phyloP scores from a whole-genome alignment of 78 protist genomes.

The Acrasis kona region DNA sequence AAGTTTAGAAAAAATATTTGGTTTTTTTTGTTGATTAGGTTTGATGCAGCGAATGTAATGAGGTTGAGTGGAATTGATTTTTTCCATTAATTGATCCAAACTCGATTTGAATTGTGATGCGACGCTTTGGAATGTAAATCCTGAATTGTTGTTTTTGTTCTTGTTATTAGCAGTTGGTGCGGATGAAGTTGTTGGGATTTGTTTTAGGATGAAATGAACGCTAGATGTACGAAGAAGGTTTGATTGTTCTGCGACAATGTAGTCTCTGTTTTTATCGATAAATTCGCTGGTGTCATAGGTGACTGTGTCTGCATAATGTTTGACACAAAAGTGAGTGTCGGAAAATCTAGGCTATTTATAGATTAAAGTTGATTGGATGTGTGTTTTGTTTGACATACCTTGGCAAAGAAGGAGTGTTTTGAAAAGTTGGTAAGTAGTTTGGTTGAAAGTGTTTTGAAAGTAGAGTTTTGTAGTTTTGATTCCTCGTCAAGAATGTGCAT shows the following conservation, averaged over 20 bases:
- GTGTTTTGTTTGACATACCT: no score
- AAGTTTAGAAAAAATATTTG: conserved; percentile 1
- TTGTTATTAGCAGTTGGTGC: neutral
- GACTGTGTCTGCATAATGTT: conserved; percentile 57
- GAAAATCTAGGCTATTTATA: no score
- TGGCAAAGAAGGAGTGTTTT: no score
- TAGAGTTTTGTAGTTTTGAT: no score
- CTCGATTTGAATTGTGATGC: no score
- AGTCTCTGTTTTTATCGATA: conserved; percentile 58
- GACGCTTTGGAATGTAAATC: no score
- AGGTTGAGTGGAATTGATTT: conserved; percentile 55
- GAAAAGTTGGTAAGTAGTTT: no score
- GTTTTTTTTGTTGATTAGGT: conserved; percentile 63
- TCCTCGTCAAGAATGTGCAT: no score
- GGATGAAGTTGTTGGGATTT: neutral
- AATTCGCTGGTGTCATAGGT: conserved; percentile 31
- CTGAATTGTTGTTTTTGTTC: neutral
- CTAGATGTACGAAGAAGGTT: neutral
- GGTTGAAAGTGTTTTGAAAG: no score
- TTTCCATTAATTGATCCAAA: conserved; percentile 39
- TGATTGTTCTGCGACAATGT: neutral
- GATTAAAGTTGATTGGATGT: no score
- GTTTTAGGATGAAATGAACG: neutral
- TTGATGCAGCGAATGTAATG: conserved; percentile 78
- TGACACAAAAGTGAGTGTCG: conserved; percentile 15